Evolutionary conservation across 192 early-diverging fungal species (phyloP).

Genomic region (Chytriomyces hyalinus): DNA sequence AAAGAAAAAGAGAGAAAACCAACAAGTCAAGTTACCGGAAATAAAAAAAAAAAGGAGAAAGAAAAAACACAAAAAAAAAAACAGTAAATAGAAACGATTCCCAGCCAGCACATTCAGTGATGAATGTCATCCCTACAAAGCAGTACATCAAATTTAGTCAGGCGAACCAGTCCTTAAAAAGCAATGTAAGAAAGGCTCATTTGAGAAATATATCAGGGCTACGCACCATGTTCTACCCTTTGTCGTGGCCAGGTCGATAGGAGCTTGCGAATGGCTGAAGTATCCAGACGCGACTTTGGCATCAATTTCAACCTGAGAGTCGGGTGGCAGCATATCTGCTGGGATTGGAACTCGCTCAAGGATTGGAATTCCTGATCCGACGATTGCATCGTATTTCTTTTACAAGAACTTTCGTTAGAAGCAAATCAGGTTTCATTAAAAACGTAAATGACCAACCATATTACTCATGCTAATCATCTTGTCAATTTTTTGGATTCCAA

Average conservation of each 20-base stretch:
- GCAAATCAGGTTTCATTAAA: slow-evolving; percentile 23
- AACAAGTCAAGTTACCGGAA: no score
- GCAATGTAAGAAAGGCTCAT: background rate
- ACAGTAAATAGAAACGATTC: background rate
- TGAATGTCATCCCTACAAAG: slow-evolving; percentile 31
- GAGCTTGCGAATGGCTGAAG: slow-evolving; percentile 71
- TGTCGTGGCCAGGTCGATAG: slow-evolving; percentile 65
- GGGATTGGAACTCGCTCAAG: slow-evolving; percentile 88
- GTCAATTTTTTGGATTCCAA: slow-evolving; percentile 92
- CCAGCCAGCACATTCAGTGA: slow-evolving; percentile 8
- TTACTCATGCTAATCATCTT: slow-evolving; percentile 74
- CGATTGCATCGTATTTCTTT: slow-evolving; percentile 92
- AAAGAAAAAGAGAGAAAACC: no score
- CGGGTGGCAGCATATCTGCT: slow-evolving; percentile 84
- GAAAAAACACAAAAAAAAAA: background rate
- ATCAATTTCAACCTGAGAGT: slow-evolving; percentile 93
- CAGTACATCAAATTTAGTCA: background rate
- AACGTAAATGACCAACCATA: slow-evolving; percentile 37
- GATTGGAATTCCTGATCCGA: slow-evolving; percentile 84
- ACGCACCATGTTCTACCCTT: slow-evolving; percentile 63
- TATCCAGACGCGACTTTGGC: slow-evolving; percentile 97
- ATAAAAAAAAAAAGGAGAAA: background rate
- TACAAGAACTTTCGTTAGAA: slow-evolving; percentile 7
- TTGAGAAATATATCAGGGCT: background rate
- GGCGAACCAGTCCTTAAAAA: background rate